A percentile compares a stretch with the other conserved stretches of the same genome.
These are phyloP conservation scores for Albugo candida DNA, from an alignment of 352 stramenopile species.

Conservation along the genomic window DNA sequence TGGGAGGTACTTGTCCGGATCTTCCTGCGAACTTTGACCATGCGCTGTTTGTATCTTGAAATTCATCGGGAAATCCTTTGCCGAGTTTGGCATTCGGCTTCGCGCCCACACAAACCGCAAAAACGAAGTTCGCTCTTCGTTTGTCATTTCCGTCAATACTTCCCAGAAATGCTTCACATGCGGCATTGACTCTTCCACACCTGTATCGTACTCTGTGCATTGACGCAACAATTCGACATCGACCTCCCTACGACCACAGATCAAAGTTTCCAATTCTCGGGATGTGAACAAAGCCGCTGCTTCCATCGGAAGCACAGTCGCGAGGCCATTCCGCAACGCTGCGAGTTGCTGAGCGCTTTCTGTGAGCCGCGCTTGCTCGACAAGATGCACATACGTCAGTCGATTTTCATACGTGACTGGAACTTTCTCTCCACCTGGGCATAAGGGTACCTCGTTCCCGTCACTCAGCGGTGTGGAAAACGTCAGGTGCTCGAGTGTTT, in stretches of 20 bases:
- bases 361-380: constrained; percentile 45
- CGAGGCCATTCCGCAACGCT: constrained; percentile 72
- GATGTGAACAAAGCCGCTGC: constrained; percentile 91
- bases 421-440: constrained; percentile 46
- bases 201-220: constrained; percentile 94
- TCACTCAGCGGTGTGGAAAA: constrained; percentile 68
- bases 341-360: constrained; percentile 68
- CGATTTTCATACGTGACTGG: constrained; percentile 41
- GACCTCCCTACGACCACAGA: constrained; percentile 92
- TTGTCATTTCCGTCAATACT: constrained; percentile 89
- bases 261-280: constrained; percentile 88
- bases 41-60: constrained; percentile 83
- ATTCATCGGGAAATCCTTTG: constrained; percentile 93
- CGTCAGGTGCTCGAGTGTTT: constrained; percentile 49
- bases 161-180: constrained; percentile 93
- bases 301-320: constrained; percentile 91
- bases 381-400: constrained; percentile 34
- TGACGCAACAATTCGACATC: constrained; percentile 91
- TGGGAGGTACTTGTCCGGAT: constrained; percentile 83
- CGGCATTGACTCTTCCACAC: constrained; percentile 77
- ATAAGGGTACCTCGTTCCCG: constrained; percentile 44
- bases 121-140: constrained; percentile 88
- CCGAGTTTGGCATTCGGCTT: constrained; percentile 90
- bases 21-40: constrained; percentile 42
- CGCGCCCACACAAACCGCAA: constrained; percentile 96